Evolutionary conservation across 2,329 filamentous ascomycete genomes (phyloP), one percentile per base, ranked within the genome.

Genomic region (Beauveria rudraprayagi): DNA sequence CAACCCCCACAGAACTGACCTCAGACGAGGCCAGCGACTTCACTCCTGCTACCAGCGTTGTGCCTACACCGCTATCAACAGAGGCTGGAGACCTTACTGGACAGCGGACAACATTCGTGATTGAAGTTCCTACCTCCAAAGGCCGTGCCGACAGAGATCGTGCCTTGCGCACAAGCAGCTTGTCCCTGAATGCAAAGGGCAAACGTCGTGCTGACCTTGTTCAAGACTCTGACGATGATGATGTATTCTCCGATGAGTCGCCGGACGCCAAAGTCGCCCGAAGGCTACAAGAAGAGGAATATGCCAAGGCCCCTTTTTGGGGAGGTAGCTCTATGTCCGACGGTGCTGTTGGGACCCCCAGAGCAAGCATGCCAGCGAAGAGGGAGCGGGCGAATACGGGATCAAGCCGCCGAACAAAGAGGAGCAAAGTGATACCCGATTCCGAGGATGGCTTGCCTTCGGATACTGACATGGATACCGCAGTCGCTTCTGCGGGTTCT

Each of bases 131-230:
- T 70, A 26, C 71, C 70, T 24, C 51, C 62, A 65, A 1, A 65
- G 62, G 51, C 62, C 68, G 6, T 61, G 62, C 58, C n/a, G 69
- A 70, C 24, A 66, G 65, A 24, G 72, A 75, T 30, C 65, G 69
- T n/a, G 67, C 66, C 14, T 54, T 73, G 16, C 67, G 70, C 17
- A 68, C 67, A 9, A 85, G 80, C 72, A 73, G 79, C 55, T 81
- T 77, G 63, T 75, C 81, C 2, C 70, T 84, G 67, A 74, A 72
- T 43, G 62, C 74, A 4, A 74, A 80, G 64, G 69, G 73, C 58
- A 81, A 83, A 71, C 72, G 77, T 2, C 58, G 58, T 54, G 63
- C 75, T 60, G 69, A 75, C 37, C 72, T 78, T 72, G 81, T 63
- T 69, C 72, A 76, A 1, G 75, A 78, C 10, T 73, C 73, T 1